A percentile compares a stretch with the other conserved stretches of the same genome.
Evolutionary conservation across 2,329 filamentous ascomycete species (phyloP).

Genomic region (Arthrocladium fulminans): DNA sequence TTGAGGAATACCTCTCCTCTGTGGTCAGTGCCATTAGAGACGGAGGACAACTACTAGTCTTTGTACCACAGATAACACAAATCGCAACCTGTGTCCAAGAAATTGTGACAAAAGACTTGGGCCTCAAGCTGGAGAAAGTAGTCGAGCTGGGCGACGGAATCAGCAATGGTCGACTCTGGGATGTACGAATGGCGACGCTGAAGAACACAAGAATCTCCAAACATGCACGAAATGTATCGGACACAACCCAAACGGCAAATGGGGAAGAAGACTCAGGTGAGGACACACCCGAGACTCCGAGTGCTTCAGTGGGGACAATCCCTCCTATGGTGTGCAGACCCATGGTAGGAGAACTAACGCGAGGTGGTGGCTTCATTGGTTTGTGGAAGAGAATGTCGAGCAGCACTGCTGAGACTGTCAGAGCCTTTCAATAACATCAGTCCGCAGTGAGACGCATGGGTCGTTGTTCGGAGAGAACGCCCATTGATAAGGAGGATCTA

Average conservation of each 20-base stretch:
- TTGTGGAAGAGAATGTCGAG: slow-evolving; percentile 35
- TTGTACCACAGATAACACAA: slow-evolving; percentile 70
- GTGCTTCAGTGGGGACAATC: not conserved
- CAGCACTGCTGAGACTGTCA: not conserved
- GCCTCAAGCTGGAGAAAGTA: slow-evolving; percentile 40
- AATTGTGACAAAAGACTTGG: slow-evolving; percentile 47
- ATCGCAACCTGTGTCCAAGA: slow-evolving; percentile 55
- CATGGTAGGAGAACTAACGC: slow-evolving; percentile 39
- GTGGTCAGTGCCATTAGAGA: slow-evolving; percentile 48
- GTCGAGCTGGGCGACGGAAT: slow-evolving; percentile 39
- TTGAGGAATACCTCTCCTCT: slow-evolving; percentile 43
- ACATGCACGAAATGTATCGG: not conserved
- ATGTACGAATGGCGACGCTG: slow-evolving; percentile 33
- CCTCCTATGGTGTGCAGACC: slow-evolving; percentile 42
- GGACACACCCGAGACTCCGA: not conserved
- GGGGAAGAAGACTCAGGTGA: not conserved
- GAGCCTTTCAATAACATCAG: too few species aligned
- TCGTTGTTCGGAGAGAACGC: too few species aligned
- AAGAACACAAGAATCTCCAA: not conserved
- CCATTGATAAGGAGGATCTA: too few species aligned
- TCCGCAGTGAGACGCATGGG: too few species aligned
- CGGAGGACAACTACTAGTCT: slow-evolving; percentile 59
- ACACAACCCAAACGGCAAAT: not conserved
- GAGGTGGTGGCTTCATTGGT: slow-evolving; percentile 45
- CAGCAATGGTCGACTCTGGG: slow-evolving; percentile 40